Percentiles rank a stretch among this genome's conserved stretches.
phyloP scores from a whole-genome alignment of 257 asterid genomes.

The Rhazya stricta region DNA sequence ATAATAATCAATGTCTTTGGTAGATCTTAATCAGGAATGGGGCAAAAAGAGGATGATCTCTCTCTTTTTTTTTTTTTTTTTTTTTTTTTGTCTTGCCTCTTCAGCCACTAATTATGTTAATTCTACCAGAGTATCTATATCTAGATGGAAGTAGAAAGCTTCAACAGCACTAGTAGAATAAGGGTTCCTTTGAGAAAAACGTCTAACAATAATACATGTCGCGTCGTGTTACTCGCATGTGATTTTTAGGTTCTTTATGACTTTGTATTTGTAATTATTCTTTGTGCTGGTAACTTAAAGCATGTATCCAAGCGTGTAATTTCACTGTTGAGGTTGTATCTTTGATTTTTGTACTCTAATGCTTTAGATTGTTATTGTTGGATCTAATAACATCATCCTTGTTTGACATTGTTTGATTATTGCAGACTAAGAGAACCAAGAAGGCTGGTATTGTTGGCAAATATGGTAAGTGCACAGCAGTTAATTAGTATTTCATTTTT shows the following conservation, averaged over 20 bases:
- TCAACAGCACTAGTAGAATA: no score
- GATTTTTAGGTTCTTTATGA: neutral
- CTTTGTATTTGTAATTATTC: neutral
- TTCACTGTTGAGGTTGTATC: neutral
- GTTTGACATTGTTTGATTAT: neutral
- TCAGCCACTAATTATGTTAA: neutral
- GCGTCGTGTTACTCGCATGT: neutral
- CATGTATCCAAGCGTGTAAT: neutral
- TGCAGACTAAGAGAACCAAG: slow-evolving; percentile 61
- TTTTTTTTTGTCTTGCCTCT: no score
- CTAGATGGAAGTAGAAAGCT: neutral
- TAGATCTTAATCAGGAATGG: neutral
- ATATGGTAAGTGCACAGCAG: slow-evolving; percentile 30
- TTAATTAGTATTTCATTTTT: neutral
- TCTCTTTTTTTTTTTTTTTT: no score
- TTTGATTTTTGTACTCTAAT: neutral
- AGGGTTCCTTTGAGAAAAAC: neutral
- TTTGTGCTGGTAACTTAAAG: neutral
- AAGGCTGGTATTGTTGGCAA: slow-evolving; percentile 59
- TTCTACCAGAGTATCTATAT: neutral
- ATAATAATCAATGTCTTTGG: neutral
- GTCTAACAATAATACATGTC: neutral
- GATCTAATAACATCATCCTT: neutral
- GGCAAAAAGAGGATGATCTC: neutral
- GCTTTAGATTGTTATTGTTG: neutral